Percentiles rank a stretch among this genome's conserved stretches.
These are phyloP conservation scores for Sporothrix inflata DNA, from an alignment of 2,329 filamentous ascomycete species.

Conservation along the genomic window DNA sequence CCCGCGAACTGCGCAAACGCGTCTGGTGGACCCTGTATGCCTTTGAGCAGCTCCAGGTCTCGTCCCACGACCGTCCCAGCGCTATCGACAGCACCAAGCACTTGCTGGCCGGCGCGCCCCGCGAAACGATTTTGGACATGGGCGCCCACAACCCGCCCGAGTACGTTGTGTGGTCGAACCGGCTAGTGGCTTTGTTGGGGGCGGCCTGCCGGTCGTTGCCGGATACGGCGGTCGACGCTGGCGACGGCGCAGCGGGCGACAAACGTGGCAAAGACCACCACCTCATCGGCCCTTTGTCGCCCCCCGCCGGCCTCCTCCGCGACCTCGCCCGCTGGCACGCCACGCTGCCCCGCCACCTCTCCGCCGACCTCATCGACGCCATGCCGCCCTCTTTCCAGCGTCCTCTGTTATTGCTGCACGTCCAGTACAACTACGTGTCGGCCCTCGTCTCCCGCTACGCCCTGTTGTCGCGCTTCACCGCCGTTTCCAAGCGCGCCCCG, in stretches of 20 bases:
- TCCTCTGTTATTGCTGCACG: constrained; percentile 44
- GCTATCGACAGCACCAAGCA: constrained; percentile 42
- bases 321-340: constrained; percentile 46
- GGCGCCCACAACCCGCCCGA: constrained; percentile 40
- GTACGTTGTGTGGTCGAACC: constrained; percentile 44
- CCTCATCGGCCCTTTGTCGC: constrained; percentile 45
- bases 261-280: constrained; percentile 32
- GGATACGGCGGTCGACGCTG: neutral
- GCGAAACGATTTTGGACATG: constrained; percentile 44
- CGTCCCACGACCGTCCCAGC: constrained; percentile 49
- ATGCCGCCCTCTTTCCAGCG: constrained; percentile 43
- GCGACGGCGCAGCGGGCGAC: neutral
- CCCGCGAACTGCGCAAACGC: constrained; percentile 39
- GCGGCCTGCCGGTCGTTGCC: constrained; percentile 36
- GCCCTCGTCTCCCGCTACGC: constrained; percentile 45
- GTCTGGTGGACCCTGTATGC: constrained; percentile 42
- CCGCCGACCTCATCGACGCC: constrained; percentile 40
- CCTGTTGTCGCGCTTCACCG: constrained; percentile 43
- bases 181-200: constrained; percentile 43
- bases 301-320: constrained; percentile 45
- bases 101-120: constrained; percentile 39
- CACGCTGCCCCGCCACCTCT: constrained; percentile 43
- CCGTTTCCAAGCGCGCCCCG: constrained; percentile 34
- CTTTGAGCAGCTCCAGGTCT: constrained; percentile 47
- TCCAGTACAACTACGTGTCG: constrained; percentile 45